phyloP scores from a whole-genome alignment of 192 early-diverging fungal species.

The Kappamyces sp. region DNA sequence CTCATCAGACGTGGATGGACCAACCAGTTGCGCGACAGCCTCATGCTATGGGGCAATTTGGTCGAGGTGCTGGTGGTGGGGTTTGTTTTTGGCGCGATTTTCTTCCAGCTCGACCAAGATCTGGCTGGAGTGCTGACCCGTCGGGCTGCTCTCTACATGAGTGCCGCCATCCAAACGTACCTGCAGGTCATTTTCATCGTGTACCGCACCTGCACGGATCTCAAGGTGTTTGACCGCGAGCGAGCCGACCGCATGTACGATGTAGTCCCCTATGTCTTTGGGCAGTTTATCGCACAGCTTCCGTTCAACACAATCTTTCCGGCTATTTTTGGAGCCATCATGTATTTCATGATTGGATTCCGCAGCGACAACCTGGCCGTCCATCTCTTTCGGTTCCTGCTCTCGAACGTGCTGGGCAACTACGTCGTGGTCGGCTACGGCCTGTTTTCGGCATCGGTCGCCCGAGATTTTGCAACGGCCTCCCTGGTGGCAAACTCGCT shows the following conservation, averaged over 20 bases:
- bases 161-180: constrained; percentile 32
- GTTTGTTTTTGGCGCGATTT: constrained; percentile 32
- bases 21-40: constrained; percentile 35
- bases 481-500: constrained; percentile 30
- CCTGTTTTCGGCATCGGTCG: constrained; percentile 31
- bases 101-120: constrained; percentile 31
- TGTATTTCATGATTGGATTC: constrained; percentile 40
- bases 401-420: constrained; percentile 22
- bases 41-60: constrained; percentile 38
- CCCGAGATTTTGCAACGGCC: constrained; percentile 42
- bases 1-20: constrained; percentile 20
- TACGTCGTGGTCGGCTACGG: constrained; percentile 28
- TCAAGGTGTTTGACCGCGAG: constrained; percentile 46
- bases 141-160: constrained; percentile 28
- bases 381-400: constrained; percentile 30
- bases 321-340: constrained; percentile 27
- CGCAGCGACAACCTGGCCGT: constrained; percentile 28
- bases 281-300: constrained; percentile 34
- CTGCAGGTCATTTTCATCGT: constrained; percentile 38
- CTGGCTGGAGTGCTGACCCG: constrained; percentile 30
- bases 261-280: constrained; percentile 36
- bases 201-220: constrained; percentile 34
- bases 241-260: constrained; percentile 44
- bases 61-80: constrained; percentile 34
- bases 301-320: constrained; percentile 23